phyloP scores from a whole-genome alignment of 306 rosid genomes.

The Rubus parviflorus region DNA sequence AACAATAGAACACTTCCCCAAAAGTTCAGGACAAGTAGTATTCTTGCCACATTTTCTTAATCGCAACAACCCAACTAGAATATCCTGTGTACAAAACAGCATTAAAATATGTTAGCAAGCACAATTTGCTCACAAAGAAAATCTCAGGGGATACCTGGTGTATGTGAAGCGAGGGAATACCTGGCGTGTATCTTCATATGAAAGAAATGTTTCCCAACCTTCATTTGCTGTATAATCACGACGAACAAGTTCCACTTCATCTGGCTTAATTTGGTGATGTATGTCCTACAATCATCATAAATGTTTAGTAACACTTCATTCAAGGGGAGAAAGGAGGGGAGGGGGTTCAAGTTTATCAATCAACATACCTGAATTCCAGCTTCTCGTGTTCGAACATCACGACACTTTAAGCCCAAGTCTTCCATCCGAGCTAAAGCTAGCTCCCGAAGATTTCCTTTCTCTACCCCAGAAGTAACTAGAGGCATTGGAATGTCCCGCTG shows the following conservation, averaged over 20 bases:
- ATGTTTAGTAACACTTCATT: background rate
- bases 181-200: constrained; percentile 90
- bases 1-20: constrained; percentile 84
- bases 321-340: background rate
- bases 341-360: background rate
- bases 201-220: constrained; percentile 98
- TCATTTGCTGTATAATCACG: constrained; percentile 92
- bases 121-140: background rate
- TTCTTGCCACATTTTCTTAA: constrained; percentile 83
- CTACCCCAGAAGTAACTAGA: constrained; percentile 94
- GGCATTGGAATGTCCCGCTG: constrained; percentile 99
- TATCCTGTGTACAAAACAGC: constrained; percentile 54
- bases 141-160: background rate
- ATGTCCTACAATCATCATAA: constrained; percentile 59
- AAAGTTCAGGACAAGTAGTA: constrained; percentile 79
- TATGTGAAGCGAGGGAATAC: constrained; percentile 33
- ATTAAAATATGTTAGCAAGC: constrained; percentile 11
- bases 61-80: constrained; percentile 88
- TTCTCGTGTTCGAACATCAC: constrained; percentile 95
- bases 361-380: constrained; percentile 91
- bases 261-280: constrained; percentile 92
- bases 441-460: constrained; percentile 95
- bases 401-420: constrained; percentile 92
- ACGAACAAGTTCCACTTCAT: constrained; percentile 93
- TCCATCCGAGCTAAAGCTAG: constrained; percentile 96